A percentile compares a stretch with the other conserved stretches of the same genome.
These are phyloP conservation scores for Komagataella ulmi DNA, from an alignment of 805 yeast species.

Conservation along the genomic window DNA sequence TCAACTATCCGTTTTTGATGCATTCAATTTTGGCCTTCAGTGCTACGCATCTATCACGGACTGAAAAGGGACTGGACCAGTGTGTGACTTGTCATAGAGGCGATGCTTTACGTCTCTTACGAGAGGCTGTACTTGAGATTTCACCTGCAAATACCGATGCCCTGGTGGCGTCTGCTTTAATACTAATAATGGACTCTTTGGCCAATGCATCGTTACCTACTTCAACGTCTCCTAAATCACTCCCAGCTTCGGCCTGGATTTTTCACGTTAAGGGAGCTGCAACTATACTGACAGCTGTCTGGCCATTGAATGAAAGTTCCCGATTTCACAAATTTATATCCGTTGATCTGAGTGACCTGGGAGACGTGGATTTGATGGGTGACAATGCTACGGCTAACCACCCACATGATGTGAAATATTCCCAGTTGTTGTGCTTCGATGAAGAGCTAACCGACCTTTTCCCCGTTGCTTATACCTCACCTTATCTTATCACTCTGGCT, in stretches of 20 bases:
- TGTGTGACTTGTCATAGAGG: constrained; percentile 80
- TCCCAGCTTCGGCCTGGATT: constrained; percentile 93
- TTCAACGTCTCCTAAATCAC: constrained; percentile 36
- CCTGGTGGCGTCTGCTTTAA: constrained; percentile 80
- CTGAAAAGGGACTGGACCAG: constrained; percentile 63
- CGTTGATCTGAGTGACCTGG: constrained; percentile 84
- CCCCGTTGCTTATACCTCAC: constrained; percentile 74
- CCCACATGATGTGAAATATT: constrained; percentile 15
- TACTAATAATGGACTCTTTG: constrained; percentile 82
- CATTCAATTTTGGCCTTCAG: constrained; percentile 84
- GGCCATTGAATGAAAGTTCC: constrained; percentile 70
- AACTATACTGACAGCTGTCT: constrained; percentile 88
- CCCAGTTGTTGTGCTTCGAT: constrained; percentile 73
- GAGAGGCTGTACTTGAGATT: constrained; percentile 80
- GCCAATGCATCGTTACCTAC: constrained; percentile 74
- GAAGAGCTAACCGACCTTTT: constrained; percentile 73
- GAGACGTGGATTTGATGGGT: constrained; percentile 37
- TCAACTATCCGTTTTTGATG: constrained; percentile 82
- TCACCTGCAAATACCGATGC: constrained; percentile 85
- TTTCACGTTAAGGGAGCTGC: constrained; percentile 97
- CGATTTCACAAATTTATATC: constrained; percentile 59
- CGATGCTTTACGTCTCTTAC: constrained; percentile 65
- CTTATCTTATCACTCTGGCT: constrained; percentile 78
- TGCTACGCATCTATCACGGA: constrained; percentile 80
- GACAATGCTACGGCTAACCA: constrained; percentile 6